Conservation (phyloP, 495 filamentous ascomycete species). For the Neurospora sublineolata region DNA sequence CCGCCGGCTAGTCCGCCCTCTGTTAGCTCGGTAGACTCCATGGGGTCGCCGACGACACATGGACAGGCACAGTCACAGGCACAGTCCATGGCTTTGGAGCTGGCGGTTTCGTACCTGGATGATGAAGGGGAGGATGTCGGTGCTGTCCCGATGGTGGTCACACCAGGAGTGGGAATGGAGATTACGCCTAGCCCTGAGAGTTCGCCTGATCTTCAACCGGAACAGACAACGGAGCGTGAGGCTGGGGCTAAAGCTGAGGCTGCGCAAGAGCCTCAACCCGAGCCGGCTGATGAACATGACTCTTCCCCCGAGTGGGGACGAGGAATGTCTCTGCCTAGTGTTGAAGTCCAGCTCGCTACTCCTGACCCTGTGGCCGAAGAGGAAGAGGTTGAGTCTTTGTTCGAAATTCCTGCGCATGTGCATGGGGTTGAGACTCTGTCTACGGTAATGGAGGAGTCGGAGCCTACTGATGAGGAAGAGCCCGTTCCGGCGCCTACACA, state of each 20-base stretch:
- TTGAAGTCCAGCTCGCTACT: not conserved
- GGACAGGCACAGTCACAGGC: not conserved
- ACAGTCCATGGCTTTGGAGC: not conserved
- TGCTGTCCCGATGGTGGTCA: not conserved
- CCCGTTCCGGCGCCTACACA: not conserved
- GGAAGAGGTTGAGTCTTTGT: not conserved
- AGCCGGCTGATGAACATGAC: not conserved
- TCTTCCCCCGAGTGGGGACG: not conserved
- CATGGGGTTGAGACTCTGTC: not conserved
- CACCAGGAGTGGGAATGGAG: not conserved
- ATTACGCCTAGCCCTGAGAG: not conserved
- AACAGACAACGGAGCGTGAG: not conserved
- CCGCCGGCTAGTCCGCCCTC: not conserved
- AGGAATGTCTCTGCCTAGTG: not conserved
- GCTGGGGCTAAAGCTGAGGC: not conserved
- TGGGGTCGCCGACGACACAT: not conserved
- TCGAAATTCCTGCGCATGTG: not conserved
- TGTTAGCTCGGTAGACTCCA: not conserved
- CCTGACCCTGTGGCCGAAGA: not conserved
- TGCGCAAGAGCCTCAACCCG: not conserved
- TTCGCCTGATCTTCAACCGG: not conserved
- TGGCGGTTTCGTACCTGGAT: not conserved
- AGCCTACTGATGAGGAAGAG: not conserved
- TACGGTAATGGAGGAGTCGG: not conserved
- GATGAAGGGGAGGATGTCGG: not conserved